Conservation (phyloP, 139 green algal genomes). For the Chlamydomonas incerta region DNA sequence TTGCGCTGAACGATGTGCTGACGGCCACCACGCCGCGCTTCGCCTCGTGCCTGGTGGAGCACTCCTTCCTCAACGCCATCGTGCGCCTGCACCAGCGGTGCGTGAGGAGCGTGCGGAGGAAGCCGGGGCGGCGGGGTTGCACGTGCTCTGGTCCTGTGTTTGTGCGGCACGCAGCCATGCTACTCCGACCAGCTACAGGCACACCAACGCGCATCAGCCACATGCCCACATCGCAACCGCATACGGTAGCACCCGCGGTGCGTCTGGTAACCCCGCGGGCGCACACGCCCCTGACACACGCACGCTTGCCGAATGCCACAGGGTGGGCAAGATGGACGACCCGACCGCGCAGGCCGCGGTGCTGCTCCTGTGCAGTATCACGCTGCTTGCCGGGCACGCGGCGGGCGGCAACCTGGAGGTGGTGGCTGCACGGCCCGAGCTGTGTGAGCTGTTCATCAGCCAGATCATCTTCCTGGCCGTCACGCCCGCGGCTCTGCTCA, state of each 20-base stretch:
- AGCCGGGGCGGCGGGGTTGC: too few relatives aligned
- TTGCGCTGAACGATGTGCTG: background rate
- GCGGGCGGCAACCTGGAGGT: background rate
- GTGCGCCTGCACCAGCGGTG: slow-evolving; percentile 1
- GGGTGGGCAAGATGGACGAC: background rate
- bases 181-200: too few relatives aligned
- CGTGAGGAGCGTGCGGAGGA: background rate
- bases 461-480: slow-evolving; percentile 4
- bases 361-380: slow-evolving; percentile 4
- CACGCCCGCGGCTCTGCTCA: background rate
- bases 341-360: background rate
- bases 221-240: background rate
- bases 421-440: background rate
- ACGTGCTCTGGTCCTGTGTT: too few relatives aligned
- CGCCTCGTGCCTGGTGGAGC: background rate
- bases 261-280: too few relatives aligned
- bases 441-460: background rate
- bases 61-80: background rate
- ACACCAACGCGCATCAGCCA: too few relatives aligned
- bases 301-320: background rate
- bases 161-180: too few relatives aligned
- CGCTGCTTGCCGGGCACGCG: background rate
- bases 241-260: too few relatives aligned
- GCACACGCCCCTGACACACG: too few relatives aligned
- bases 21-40: background rate